Evolutionary conservation across 495 filamentous ascomycete genomes (phyloP).

Genomic region (Amorphotheca resinae): DNA sequence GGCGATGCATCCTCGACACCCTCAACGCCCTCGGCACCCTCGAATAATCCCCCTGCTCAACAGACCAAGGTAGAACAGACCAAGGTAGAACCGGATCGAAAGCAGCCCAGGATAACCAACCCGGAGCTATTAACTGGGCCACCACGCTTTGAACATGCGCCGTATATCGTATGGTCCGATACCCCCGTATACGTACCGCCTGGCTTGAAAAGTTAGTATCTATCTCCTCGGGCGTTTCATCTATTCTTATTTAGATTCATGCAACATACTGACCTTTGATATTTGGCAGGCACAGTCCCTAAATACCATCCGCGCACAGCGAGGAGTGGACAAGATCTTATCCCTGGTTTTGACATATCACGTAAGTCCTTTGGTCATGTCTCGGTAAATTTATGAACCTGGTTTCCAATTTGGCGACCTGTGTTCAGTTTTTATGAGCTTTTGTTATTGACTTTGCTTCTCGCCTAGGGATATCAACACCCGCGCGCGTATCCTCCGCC

Average conservation of each 20-base stretch:
- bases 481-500: constrained; percentile 1
- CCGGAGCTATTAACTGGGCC: constrained; percentile 3
- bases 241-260: background rate
- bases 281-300: constrained; percentile 10
- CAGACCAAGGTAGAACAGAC: background rate
- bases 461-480: constrained; percentile 7
- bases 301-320: constrained; percentile 16
- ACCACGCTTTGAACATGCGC: constrained; percentile 8
- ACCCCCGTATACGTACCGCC: constrained; percentile 10
- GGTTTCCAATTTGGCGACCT: too few relatives aligned
- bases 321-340: constrained; percentile 10
- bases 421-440: background rate
- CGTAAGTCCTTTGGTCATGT: constrained; percentile 10
- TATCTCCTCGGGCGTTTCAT: background rate
- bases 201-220: constrained; percentile 14
- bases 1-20: background rate
- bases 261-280: background rate
- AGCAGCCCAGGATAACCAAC: constrained; percentile 9
- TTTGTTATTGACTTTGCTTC: background rate
- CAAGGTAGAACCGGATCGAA: background rate
- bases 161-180: constrained; percentile 9
- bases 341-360: constrained; percentile 15
- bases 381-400: too few relatives aligned
- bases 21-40: background rate
- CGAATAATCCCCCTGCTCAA: background rate